These are phyloP conservation scores for Crithidia acanthocephali DNA, from an alignment of 208 protist species.

Conservation along the genomic window DNA sequence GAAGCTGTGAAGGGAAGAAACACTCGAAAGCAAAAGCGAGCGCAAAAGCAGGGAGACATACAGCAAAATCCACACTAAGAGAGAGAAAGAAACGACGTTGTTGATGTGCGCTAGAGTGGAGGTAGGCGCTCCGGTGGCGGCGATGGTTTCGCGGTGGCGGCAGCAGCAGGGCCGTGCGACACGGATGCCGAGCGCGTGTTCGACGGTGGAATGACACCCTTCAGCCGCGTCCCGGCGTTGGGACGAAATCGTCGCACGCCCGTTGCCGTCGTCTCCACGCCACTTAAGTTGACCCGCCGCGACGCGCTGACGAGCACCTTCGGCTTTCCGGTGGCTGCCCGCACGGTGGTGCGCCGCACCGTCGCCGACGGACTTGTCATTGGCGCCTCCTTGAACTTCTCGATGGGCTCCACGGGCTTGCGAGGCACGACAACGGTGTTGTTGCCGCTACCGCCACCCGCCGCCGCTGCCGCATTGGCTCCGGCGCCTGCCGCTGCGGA, in stretches of 20 bases:
- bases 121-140: slow-evolving; percentile 21
- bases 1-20: no score
- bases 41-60: no score
- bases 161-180: not conserved
- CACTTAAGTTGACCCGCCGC: not conserved
- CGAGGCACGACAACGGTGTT: no score
- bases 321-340: slow-evolving; percentile 2
- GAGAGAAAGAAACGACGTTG: no score
- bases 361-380: slow-evolving; percentile 28
- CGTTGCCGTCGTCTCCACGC: not conserved
- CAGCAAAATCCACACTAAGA: no score
- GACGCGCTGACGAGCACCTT: slow-evolving; percentile 8
- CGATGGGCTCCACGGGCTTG: slow-evolving; percentile 18
- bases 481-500: not conserved
- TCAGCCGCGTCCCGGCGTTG: not conserved
- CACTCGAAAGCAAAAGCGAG: no score
- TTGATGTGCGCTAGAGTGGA: slow-evolving; percentile 9
- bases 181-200: not conserved
- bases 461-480: no score
- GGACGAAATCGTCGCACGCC: slow-evolving; percentile 12
- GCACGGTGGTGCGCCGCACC: slow-evolving; percentile 26
- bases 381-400: slow-evolving; percentile 29
- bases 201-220: not conserved
- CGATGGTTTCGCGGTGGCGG: not conserved
- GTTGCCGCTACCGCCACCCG: not conserved